These are phyloP conservation scores for Rubia yunnanensis DNA, from an alignment of 257 asterid species.

Conservation along the genomic window DNA sequence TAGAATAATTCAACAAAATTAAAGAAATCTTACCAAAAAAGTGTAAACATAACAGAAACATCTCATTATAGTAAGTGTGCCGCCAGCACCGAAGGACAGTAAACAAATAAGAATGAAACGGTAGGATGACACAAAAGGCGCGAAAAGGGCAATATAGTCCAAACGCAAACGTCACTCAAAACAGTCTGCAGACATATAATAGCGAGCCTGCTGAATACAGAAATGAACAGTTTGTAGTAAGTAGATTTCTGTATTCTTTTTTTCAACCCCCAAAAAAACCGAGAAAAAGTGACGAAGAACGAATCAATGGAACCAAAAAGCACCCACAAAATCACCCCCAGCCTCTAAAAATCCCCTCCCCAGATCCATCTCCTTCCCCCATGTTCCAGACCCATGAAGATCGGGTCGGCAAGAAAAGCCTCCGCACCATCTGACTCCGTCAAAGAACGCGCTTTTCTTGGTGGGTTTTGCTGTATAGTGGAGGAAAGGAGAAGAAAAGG, in stretches of 20 bases:
- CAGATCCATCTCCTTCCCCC: conserved; percentile 9
- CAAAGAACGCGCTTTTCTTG: neutral
- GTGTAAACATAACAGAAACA: too few species aligned
- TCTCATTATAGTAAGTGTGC: too few species aligned
- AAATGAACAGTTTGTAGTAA: conserved; percentile 7
- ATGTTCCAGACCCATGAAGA: conserved; percentile 11
- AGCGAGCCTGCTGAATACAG: conserved; percentile 3
- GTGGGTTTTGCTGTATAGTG: too few species aligned
- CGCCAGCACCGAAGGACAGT: too few species aligned
- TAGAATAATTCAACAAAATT: too few species aligned
- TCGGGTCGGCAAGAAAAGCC: conserved; percentile 1
- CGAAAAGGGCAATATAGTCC: conserved; percentile 23
- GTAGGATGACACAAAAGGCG: conserved; percentile 2
- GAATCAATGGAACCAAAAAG: conserved; percentile 12
- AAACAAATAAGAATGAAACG: neutral
- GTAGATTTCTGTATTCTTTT: neutral
- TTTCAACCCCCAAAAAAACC: neutral
- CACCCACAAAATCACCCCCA: neutral
- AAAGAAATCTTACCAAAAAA: too few species aligned
- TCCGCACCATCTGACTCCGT: neutral
- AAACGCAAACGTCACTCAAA: conserved; percentile 23
- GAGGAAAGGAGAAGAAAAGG: neutral
- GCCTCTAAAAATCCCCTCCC: neutral
- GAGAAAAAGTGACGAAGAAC: neutral
- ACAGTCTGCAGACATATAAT: conserved; percentile 14